Conservation (phyloP, 768 basidiomycete genomes). For the Botryobasidium botryosum region DNA sequence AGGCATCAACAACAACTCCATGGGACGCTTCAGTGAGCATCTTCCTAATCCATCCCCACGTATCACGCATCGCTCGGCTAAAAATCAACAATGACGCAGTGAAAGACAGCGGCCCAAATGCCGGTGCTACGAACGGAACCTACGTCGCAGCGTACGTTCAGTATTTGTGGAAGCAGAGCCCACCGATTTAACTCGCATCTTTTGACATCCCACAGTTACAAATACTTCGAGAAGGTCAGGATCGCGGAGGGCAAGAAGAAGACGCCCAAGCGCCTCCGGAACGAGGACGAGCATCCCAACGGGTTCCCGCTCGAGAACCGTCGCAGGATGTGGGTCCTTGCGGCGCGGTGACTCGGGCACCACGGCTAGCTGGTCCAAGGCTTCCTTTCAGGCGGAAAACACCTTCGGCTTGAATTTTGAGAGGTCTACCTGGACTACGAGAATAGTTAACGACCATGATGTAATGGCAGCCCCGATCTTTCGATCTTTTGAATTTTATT, state of each 20-base stretch:
- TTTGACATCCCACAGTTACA: constrained; percentile 20
- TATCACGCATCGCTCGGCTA: background rate
- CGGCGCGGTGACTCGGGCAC: no score
- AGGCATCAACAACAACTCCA: constrained; percentile 30
- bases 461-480: no score
- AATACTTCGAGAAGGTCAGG: constrained; percentile 33
- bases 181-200: background rate
- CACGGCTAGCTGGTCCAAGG: no score
- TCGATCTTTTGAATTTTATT: no score
- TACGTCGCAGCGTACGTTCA: constrained; percentile 30
- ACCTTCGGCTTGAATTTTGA: no score
- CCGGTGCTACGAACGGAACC: constrained; percentile 29
- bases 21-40: constrained; percentile 28
- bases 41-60: background rate
- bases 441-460: no score
- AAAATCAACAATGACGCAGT: constrained; percentile 19
- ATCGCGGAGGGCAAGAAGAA: constrained; percentile 34
- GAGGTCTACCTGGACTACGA: no score
- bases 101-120: constrained; percentile 26
- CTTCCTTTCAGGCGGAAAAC: no score
- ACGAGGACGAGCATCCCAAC: constrained; percentile 18
- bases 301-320: constrained; percentile 12
- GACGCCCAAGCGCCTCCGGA: constrained; percentile 23
- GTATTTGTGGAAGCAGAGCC: background rate
- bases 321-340: background rate